Percentiles rank a stretch among this genome's conserved stretches.
These are phyloP conservation scores for Globisporangium radiosum DNA, from an alignment of 352 stramenopile species.

Conservation along the genomic window DNA sequence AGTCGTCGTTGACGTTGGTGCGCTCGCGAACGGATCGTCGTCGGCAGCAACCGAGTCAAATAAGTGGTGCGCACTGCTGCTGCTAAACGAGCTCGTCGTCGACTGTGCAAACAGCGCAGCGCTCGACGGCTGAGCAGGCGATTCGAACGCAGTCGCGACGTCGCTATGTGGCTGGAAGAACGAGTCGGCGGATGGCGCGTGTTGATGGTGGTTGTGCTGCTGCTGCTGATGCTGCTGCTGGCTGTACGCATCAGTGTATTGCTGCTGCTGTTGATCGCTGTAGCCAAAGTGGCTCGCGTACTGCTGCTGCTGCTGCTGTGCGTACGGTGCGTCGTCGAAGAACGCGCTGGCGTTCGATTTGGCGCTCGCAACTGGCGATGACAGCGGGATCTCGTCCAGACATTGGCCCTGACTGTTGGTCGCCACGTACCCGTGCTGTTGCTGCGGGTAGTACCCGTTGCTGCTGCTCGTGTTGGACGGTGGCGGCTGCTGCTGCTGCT, in stretches of 20 bases:
- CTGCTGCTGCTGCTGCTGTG: constrained; percentile 8
- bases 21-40: constrained; percentile 9
- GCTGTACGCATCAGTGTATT: constrained; percentile 2
- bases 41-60: neutral
- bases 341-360: constrained; percentile 23
- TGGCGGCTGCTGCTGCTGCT: neutral
- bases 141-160: neutral
- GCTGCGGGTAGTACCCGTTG: constrained; percentile 2
- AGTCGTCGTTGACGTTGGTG: neutral
- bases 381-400: constrained; percentile 29
- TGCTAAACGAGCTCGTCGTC: constrained; percentile 1
- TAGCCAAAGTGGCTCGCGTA: constrained; percentile 2
- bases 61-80: constrained; percentile 1
- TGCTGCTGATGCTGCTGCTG: constrained; percentile 2
- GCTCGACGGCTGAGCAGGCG: neutral
- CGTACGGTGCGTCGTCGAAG: constrained; percentile 16
- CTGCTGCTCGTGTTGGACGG: constrained; percentile 4
- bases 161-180: constrained; percentile 19
- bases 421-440: constrained; percentile 4
- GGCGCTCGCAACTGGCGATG: constrained; percentile 15
- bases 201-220: constrained; percentile 14
- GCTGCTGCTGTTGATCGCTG: constrained; percentile 7
- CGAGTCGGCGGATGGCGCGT: constrained; percentile 10
- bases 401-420: constrained; percentile 5
- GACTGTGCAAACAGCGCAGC: constrained; percentile 8